Evolutionary conservation across 768 basidiomycete species (phyloP).

Genomic region (Trametes cinnabarina): DNA sequence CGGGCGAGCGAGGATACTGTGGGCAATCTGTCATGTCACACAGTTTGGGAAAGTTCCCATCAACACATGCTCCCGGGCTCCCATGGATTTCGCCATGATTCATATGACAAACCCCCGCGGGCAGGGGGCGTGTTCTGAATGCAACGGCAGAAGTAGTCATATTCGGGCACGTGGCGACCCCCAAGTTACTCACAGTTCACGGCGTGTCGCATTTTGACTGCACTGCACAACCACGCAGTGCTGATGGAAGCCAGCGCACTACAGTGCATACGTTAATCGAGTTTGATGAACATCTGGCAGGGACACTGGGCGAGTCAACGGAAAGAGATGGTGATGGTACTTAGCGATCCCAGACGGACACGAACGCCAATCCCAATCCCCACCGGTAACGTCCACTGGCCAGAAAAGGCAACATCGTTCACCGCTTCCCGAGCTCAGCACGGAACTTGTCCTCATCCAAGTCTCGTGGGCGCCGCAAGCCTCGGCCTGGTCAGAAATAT

Average conservation of each 20-base stretch:
- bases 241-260: background rate
- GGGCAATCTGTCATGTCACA: slow-evolving; percentile 18
- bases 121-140: background rate
- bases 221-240: background rate
- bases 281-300: slow-evolving; percentile 3
- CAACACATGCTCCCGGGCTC: slow-evolving; percentile 6
- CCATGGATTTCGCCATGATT: background rate
- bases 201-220: slow-evolving; percentile 7
- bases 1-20: too few relatives aligned
- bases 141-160: slow-evolving; percentile 19
- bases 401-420: slow-evolving; percentile 1
- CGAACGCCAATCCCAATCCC: too few relatives aligned
- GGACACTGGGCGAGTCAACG: background rate
- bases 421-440: background rate
- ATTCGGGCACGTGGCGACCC: slow-evolving; percentile 19
- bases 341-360: too few relatives aligned
- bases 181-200: slow-evolving; percentile 7
- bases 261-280: background rate
- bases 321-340: background rate
- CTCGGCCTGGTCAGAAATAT: background rate
- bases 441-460: background rate
- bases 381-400: too few relatives aligned
- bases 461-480: slow-evolving; percentile 1
- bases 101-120: background rate
- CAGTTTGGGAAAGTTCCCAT: slow-evolving; percentile 18